Percentiles rank a stretch among this genome's conserved stretches.
phyloP scores from a whole-genome alignment of 108 stramenopile genomes.

The Nitzschia sp. region DNA sequence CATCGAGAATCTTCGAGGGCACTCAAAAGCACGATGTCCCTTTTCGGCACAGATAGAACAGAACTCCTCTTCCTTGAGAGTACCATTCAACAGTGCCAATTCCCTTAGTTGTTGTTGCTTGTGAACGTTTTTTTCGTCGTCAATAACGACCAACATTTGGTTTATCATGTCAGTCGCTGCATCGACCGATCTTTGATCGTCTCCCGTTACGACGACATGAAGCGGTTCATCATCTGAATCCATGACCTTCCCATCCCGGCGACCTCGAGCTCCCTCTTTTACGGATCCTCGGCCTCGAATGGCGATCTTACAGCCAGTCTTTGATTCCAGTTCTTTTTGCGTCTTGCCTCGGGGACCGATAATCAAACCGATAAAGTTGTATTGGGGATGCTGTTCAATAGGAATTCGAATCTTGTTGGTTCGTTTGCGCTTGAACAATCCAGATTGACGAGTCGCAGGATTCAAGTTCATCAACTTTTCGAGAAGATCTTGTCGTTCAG shows the following conservation, averaged over 20 bases:
- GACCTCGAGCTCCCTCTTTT: conserved; percentile 94
- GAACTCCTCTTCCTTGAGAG: conserved; percentile 96
- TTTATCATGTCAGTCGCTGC: conserved; percentile 91
- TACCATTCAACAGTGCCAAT: conserved; percentile 98
- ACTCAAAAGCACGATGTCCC: conserved; percentile 96
- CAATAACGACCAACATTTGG: conserved; percentile 92
- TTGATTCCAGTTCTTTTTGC: conserved; percentile 96
- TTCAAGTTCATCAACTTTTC: conserved; percentile 88
- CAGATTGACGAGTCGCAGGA: conserved; percentile 48
- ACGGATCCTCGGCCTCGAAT: conserved; percentile 96
- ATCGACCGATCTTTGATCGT: conserved; percentile 85
- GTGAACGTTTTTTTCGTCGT: conserved; percentile 98
- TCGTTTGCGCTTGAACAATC: conserved; percentile 68
- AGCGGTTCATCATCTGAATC: conserved; percentile 94
- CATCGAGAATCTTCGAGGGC: conserved; percentile 79
- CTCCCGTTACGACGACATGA: conserved; percentile 95
- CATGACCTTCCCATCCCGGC: conserved; percentile 75
- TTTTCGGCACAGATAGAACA: conserved; percentile 97
- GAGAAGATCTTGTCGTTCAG: conserved; percentile 83
- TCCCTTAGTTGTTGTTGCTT: conserved; percentile 96
- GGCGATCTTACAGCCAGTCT: conserved; percentile 97
- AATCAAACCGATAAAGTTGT: conserved; percentile 96
- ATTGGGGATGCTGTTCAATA: conserved; percentile 87
- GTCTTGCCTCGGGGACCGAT: conserved; percentile 98
- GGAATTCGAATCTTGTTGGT: conserved; percentile 85